Evolutionary conservation across 306 rosid genomes (phyloP), one percentile per base, ranked within the genome.

Genomic region (Gynostemma pentaphyllum): DNA sequence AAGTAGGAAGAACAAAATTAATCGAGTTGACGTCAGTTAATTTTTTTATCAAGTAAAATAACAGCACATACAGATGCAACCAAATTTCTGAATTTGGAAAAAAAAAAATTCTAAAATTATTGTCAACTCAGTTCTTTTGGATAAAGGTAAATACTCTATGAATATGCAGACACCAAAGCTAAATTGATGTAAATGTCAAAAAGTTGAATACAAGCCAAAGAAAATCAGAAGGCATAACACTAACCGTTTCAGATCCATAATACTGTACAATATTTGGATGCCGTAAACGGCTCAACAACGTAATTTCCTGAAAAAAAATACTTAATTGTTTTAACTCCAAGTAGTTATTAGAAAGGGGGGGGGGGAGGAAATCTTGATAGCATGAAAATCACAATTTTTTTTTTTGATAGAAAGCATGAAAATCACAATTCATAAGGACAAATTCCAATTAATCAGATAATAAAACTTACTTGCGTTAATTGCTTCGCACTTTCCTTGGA

Each of bases 241-340:
- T 76, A 74, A 91, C 98, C 22, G 88, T 70, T 76, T 83, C 92
- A 60, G 87, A 79, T 36, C 96, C 96, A 79, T 82, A 80, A 66
- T 91, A 91, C 90, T 80, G 96, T 81, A 88, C 98, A 45, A 91
- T 88, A 68, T 91, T 91, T 57, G 92, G 96, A 79, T 91, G 98
- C 27, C 82, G 80, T 62, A 91, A 79, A 62, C 96, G 87, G 74
- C 98, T 88, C 76, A 91, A 71, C 53, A 91, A 77, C 70, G 83
- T 64, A 77, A 91, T 71, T 91, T 88, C 98, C 98, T 91, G 92
- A 47, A 55, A 66, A n/a, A n/a, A 37, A 67, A 67, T 39, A 34
- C 28, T 24, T 22, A 49, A 40, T 54, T 21, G 59, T 68, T 30
- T 64, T 42, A 68, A 16, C 37, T 29, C 62, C 55, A 56, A 45